Percentiles rank a stretch among this genome's conserved stretches.
phyloP scores from a whole-genome alignment of 2,329 filamentous ascomycete species.

The Penicillium sp. region DNA sequence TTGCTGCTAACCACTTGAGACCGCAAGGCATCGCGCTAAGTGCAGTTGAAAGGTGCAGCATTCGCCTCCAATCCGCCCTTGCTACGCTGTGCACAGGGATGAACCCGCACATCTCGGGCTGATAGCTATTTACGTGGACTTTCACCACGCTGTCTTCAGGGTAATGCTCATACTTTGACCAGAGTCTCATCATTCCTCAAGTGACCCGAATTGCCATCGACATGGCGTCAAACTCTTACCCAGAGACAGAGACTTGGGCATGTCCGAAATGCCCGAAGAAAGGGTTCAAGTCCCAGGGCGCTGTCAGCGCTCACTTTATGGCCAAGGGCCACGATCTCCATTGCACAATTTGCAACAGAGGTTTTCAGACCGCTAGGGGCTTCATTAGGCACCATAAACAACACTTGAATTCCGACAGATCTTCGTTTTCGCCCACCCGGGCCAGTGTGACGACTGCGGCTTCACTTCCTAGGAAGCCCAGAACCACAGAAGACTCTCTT shows the following conservation, averaged over 20 bases:
- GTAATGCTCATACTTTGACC: background rate
- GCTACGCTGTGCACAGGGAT: background rate
- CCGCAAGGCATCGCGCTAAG: background rate
- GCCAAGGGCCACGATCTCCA: background rate
- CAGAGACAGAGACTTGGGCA: background rate
- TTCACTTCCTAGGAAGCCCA: background rate
- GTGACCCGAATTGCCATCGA: background rate
- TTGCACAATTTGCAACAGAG: background rate
- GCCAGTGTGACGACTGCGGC: background rate
- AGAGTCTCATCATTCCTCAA: background rate
- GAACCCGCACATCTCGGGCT: background rate
- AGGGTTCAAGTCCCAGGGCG: background rate
- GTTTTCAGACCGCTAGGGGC: background rate
- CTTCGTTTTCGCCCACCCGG: background rate
- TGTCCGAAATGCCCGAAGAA: background rate
- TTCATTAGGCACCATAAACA: background rate
- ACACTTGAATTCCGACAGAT: background rate
- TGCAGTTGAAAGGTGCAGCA: background rate
- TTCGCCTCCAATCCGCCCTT: background rate
- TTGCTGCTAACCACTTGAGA: background rate
- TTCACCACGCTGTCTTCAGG: background rate
- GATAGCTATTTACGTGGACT: background rate
- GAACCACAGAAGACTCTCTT: background rate
- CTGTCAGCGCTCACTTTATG: background rate
- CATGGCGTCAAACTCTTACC: background rate